Evolutionary conservation across 179 eudicot species (phyloP), one percentile per base, ranked within the genome.

Genomic region (Patellifolia procumbens): DNA sequence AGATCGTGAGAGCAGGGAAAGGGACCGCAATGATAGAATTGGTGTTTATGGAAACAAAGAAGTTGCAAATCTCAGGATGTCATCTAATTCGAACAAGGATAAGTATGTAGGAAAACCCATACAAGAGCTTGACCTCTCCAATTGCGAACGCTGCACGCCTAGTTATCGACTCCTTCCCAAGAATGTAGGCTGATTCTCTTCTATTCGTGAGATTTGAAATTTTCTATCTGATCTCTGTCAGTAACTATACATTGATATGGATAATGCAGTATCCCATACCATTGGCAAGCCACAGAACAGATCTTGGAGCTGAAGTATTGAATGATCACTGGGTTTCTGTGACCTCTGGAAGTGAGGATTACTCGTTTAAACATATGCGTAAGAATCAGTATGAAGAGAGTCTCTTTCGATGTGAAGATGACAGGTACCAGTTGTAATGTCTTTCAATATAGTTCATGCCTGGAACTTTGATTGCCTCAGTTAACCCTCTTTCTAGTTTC

Each of bases 271-370:
- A 94, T 76, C 96, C 98, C 48, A 90, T 90, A 80, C 87, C 92
- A 70, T 16, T 83, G 82, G 98, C 90, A 34, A 94, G 98, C 85
- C 92, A 92, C 67, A 88, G 85, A 78, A 90, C 98, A 37, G 91
- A 90, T 72, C 92, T 92, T 78, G 98, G 96, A 76, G 85, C 88
- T 70, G 83, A 88, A 77, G 93, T 94, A 35, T 76, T 94, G 81
- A 94, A 94, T 86, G 98, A 94, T 74, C 85, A 90, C 83, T 94
- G 97, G 98, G 98, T 94, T n/a, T 92, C 97, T 72, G 97, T 91
- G 74, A 92, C 98, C 49, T 92, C 98, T 35, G 98, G 98, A 75
- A 93, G 97, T 80, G 97, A 91, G 81, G 97, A 92, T 79, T 90
- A 90, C 84, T 90, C 97, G 64, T 94, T 94, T 59, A 94, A 90